phyloP scores from a whole-genome alignment of 495 filamentous ascomycete species.

The Acidiella bohemica region DNA sequence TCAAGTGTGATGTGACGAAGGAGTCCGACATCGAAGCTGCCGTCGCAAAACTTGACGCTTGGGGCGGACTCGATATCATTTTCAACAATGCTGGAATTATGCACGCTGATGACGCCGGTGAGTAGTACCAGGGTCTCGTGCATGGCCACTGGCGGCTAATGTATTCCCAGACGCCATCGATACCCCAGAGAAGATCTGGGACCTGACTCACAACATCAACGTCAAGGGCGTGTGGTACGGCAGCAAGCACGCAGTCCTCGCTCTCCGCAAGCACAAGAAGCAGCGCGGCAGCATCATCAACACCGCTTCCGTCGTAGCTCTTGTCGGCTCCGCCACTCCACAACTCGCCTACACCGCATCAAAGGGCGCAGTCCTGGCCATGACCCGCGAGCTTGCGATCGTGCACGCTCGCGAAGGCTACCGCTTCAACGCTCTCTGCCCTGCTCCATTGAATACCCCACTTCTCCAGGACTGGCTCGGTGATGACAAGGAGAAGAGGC shows the following conservation, averaged over 20 bases:
- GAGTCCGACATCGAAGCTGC: conserved; percentile 59
- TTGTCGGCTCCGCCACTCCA: conserved; percentile 86
- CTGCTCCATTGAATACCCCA: conserved; percentile 75
- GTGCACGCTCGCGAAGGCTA: conserved; percentile 52
- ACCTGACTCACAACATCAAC: conserved; percentile 86
- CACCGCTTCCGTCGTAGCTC: conserved; percentile 81
- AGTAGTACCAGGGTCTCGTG: neutral
- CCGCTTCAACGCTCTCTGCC: conserved; percentile 85
- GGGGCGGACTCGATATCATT: conserved; percentile 89
- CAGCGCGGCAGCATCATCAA: conserved; percentile 75
- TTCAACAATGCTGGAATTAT: conserved; percentile 99
- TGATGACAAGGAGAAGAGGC: conserved; percentile 70
- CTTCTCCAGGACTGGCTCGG: conserved; percentile 95
- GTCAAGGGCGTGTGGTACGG: conserved; percentile 99
- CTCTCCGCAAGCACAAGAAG: conserved; percentile 71
- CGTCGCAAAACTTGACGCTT: conserved; percentile 58
- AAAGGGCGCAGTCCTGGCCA: conserved; percentile 84
- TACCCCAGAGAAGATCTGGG: conserved; percentile 87
- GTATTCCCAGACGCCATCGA: conserved; percentile 49
- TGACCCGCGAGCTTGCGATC: conserved; percentile 35
- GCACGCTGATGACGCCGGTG: conserved; percentile 62
- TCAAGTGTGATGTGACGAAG: conserved; percentile 52
- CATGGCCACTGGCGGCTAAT: neutral
- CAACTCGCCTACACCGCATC: conserved; percentile 91
- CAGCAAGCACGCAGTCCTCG: conserved; percentile 78